Conservation (phyloP, 2,329 filamentous ascomycete genomes). For the Cadophora malorum region DNA sequence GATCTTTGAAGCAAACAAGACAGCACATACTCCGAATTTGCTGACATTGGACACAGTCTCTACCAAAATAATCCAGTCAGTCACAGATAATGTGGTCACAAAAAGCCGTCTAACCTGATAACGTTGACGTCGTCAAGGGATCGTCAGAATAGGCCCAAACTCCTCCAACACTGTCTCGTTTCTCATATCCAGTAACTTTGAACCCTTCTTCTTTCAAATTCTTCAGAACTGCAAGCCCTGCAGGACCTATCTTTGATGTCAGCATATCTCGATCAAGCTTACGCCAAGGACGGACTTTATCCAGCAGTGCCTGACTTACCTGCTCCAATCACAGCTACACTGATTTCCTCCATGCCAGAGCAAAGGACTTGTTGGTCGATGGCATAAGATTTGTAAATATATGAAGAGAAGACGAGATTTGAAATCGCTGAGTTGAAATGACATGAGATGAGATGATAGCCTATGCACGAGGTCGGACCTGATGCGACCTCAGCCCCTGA, state of each 20-base stretch:
- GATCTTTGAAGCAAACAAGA: neutral
- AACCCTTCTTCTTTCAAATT: conserved; percentile 53
- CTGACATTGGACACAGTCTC: conserved; percentile 16
- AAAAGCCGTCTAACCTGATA: neutral
- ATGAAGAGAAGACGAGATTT: neutral
- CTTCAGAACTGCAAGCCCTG: conserved; percentile 41
- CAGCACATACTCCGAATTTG: conserved; percentile 11
- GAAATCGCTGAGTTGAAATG: neutral
- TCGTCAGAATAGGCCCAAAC: conserved; percentile 52
- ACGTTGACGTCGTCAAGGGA: conserved; percentile 40
- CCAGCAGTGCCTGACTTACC: neutral
- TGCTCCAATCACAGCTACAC: neutral
- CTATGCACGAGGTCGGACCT: neutral
- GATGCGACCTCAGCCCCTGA: neutral
- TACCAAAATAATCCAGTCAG: neutral
- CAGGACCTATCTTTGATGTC: conserved; percentile 15
- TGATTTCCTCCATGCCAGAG: neutral
- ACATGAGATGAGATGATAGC: neutral
- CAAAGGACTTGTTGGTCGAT: neutral
- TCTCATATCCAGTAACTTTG: conserved; percentile 50
- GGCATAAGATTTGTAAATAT: neutral
- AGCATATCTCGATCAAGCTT: neutral
- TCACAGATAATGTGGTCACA: neutral
- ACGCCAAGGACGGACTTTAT: neutral
- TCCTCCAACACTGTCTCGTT: conserved; percentile 50